phyloP scores from a whole-genome alignment of 2,329 filamentous ascomycete genomes.

The Cordyceps militaris region DNA sequence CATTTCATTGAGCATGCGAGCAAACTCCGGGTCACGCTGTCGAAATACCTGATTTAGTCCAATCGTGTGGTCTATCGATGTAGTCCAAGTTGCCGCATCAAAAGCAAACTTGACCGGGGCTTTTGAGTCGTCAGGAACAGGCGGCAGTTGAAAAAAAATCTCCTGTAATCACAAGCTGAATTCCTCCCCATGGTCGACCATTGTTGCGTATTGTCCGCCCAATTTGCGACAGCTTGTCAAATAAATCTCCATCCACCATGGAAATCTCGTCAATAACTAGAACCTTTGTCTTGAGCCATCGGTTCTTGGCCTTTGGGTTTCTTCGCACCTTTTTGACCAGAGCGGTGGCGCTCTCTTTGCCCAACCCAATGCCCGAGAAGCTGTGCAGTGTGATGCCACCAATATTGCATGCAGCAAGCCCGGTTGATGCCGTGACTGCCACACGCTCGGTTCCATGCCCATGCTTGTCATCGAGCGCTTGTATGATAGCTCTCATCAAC shows the following conservation, averaged over 20 bases:
- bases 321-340: constrained; percentile 86
- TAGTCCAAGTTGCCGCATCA: constrained; percentile 84
- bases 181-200: constrained; percentile 87
- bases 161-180: constrained; percentile 90
- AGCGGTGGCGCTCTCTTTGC: constrained; percentile 75
- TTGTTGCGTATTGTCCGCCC: constrained; percentile 83
- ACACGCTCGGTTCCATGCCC: constrained; percentile 71
- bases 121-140: constrained; percentile 72
- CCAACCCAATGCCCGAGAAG: constrained; percentile 90
- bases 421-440: constrained; percentile 91
- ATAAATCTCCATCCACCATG: constrained; percentile 96
- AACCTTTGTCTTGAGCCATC: constrained; percentile 83
- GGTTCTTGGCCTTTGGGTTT: constrained; percentile 78
- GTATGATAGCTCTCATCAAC: constrained; percentile 85
- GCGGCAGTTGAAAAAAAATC: constrained; percentile 97
- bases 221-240: constrained; percentile 90
- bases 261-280: constrained; percentile 93
- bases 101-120: constrained; percentile 80
- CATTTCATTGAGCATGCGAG: constrained; percentile 96
- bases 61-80: constrained; percentile 91
- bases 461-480: constrained; percentile 70
- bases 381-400: constrained; percentile 93
- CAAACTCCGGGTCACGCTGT: constrained; percentile 84
- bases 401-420: constrained; percentile 92
- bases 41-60: constrained; percentile 93